These are phyloP conservation scores for Backusella circina DNA, from an alignment of 192 early-diverging fungal genomes.

Conservation along the genomic window DNA sequence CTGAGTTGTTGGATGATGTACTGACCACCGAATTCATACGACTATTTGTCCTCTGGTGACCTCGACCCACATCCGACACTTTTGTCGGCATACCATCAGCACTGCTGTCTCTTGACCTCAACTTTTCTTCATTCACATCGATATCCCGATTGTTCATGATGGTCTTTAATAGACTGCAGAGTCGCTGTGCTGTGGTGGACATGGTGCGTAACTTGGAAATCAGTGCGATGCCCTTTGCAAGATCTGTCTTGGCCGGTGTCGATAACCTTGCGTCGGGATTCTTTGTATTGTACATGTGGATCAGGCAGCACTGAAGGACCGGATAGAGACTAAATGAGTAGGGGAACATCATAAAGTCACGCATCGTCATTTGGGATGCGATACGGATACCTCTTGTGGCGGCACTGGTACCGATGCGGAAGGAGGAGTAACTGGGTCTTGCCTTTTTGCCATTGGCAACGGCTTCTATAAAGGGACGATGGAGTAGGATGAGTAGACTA, in stretches of 20 bases:
- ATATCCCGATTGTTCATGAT: conserved; percentile 24
- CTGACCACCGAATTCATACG: neutral
- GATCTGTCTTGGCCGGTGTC: conserved; percentile 16
- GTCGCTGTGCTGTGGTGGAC: conserved; percentile 18
- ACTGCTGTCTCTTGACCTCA: neutral
- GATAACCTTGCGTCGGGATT: conserved; percentile 26
- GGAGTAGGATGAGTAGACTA: conserved; percentile 30
- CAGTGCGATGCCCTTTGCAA: conserved; percentile 12
- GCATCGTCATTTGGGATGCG: conserved; percentile 16
- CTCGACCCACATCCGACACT: conserved; percentile 15
- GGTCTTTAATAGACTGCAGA: conserved; percentile 13
- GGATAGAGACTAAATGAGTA: conserved; percentile 33
- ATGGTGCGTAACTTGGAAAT: conserved; percentile 17
- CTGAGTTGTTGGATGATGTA: neutral
- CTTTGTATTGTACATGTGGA: conserved; percentile 34
- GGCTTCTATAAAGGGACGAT: conserved; percentile 37
- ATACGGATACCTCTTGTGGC: conserved; percentile 24
- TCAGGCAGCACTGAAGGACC: conserved; percentile 27
- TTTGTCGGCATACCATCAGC: neutral
- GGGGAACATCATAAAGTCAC: conserved; percentile 33
- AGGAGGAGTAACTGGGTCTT: conserved; percentile 25
- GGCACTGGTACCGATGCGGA: conserved; percentile 32
- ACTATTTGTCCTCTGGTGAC: neutral
- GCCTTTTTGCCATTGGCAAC: conserved; percentile 11
- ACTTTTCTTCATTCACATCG: neutral